Evolutionary conservation across 139 green algal genomes (phyloP).

Genomic region (Haematococcus sp.): DNA sequence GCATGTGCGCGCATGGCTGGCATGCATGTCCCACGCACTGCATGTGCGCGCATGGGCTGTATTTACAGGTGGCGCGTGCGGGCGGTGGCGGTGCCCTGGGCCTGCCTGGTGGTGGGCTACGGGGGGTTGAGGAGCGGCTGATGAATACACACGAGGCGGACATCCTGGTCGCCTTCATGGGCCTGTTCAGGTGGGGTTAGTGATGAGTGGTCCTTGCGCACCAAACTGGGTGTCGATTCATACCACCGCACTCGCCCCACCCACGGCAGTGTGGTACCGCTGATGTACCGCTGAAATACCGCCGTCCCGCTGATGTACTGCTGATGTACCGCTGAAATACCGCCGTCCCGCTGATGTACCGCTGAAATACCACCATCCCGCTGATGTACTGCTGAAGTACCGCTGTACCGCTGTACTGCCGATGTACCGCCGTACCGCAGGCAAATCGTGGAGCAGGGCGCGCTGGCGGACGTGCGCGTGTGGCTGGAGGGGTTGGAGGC

Average conservation of each 20-base stretch:
- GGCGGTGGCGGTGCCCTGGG: background rate
- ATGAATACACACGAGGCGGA: conserved; percentile 47
- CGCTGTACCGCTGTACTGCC: too few species aligned
- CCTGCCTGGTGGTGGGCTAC: background rate
- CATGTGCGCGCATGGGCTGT: background rate
- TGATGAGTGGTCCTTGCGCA: background rate
- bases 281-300: too few species aligned
- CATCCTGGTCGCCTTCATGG: conserved; percentile 49
- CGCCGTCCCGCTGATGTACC: too few species aligned
- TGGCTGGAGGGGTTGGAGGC: conserved; percentile 30
- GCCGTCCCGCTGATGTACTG: too few species aligned
- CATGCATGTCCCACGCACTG: too few species aligned
- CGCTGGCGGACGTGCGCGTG: conserved; percentile 14
- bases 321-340: too few species aligned
- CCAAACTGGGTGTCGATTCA: background rate
- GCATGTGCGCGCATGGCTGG: background rate
- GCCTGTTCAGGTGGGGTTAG: conserved; percentile 15
- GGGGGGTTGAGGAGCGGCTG: conserved; percentile 28
- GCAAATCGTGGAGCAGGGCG: conserved; percentile 21
- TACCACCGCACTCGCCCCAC: background rate
- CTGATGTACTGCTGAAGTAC: background rate
- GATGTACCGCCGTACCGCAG: background rate
- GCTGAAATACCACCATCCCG: too few species aligned
- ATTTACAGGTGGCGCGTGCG: background rate
- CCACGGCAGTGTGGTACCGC: too few species aligned